Conservation (phyloP, 2,329 filamentous ascomycete species). For the Incumbomyces lentus region DNA sequence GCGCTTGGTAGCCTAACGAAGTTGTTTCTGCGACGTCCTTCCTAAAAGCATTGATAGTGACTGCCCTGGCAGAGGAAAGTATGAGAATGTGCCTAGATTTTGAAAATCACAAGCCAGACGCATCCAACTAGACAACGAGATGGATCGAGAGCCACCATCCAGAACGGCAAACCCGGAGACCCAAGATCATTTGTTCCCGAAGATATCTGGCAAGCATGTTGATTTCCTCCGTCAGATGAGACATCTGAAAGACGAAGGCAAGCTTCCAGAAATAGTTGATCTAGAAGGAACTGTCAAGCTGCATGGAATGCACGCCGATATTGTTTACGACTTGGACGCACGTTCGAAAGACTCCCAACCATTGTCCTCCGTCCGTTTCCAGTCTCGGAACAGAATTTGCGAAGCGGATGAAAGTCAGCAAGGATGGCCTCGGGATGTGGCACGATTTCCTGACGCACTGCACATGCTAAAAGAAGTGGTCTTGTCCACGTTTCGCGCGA, state of each 20-base stretch:
- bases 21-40: too few relatives aligned
- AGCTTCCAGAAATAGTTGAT: neutral
- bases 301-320: constrained; percentile 6
- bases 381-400: neutral
- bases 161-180: neutral
- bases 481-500: neutral
- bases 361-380: neutral
- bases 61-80: too few relatives aligned
- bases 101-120: too few relatives aligned
- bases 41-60: too few relatives aligned
- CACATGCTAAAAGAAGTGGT: neutral
- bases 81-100: too few relatives aligned
- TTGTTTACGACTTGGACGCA: neutral
- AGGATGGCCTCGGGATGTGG: neutral
- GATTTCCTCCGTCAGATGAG: neutral
- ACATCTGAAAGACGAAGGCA: neutral
- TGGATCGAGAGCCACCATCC: too few relatives aligned
- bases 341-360: neutral
- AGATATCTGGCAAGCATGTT: constrained; percentile 1
- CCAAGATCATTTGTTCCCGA: neutral
- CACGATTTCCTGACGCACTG: neutral
- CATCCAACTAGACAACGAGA: too few relatives aligned
- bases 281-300: constrained; percentile 2
- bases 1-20: too few relatives aligned
- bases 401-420: neutral